Conservation (phyloP, 768 basidiomycete species). For the Cyathus striatus region DNA sequence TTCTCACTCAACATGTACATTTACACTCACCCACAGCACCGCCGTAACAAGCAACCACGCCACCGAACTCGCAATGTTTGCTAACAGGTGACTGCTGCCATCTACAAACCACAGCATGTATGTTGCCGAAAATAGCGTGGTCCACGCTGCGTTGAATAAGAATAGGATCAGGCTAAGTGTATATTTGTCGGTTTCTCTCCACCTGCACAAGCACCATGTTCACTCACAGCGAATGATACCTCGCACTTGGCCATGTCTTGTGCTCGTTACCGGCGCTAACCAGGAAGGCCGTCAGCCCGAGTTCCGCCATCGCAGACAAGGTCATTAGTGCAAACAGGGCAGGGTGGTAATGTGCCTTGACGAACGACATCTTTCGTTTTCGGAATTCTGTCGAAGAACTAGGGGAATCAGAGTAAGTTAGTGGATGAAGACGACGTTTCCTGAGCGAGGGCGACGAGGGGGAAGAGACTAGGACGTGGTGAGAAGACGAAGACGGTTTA, state of each 20-base stretch:
- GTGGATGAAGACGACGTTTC: neutral
- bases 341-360: conserved; percentile 55
- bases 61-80: conserved; percentile 74
- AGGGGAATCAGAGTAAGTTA: neutral
- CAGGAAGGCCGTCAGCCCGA: conserved; percentile 71
- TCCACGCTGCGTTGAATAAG: conserved; percentile 69
- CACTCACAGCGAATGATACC: conserved; percentile 61
- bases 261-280: conserved; percentile 64
- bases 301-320: conserved; percentile 62
- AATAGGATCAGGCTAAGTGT: conserved; percentile 46
- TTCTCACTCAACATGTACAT: neutral
- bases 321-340: conserved; percentile 62
- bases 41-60: conserved; percentile 66
- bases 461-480: neutral
- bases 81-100: conserved; percentile 60
- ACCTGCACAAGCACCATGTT: neutral
- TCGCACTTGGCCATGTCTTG: conserved; percentile 52
- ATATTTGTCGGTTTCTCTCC: neutral
- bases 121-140: conserved; percentile 61
- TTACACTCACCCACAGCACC: conserved; percentile 55
- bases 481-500: neutral
- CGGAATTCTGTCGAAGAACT: neutral
- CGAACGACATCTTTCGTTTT: conserved; percentile 27
- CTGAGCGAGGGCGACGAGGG: neutral
- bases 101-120: conserved; percentile 72